Evolutionary conservation across 352 stramenopile genomes (phyloP), one percentile per base, ranked within the genome.

Genomic region (Pythium biforme): DNA sequence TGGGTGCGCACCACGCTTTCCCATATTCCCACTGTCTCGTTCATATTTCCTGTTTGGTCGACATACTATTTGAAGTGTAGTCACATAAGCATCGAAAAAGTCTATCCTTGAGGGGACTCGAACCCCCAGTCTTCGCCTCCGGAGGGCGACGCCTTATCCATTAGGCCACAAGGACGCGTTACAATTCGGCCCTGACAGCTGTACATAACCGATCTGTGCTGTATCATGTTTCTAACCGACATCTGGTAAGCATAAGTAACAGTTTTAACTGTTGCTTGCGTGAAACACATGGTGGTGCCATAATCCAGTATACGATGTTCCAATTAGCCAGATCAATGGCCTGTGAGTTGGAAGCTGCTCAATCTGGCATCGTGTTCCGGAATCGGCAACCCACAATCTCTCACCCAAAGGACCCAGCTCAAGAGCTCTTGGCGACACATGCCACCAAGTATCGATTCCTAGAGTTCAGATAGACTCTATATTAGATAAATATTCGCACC

Each of bases 111-210:
- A 83, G 67, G 76, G 76, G 76, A 83, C 76, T 86, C 74, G 76
- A 86, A 86, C 76, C 74, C 74, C 68, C 76, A 86, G 76, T 86
- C 74, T 69, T 77, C 76, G 76, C 76, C 76, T 86, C 77, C 76
- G 76, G 76, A 86, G 74, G 74, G 76, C 76, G 76, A 86, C 79
- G 76, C 76, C 76, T 85, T 85, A 85, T 85, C 76, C 76, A 85
- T 85, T 85, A 85, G 76, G 76, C 76, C 74, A 83, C 53, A 59
- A 59, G 53, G 53, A 59, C 53, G 14, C 25, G 39, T 51, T 41
- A 27, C 4, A 59, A 49, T 19, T 0, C 0, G 10, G 19, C 4
- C 6, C 5, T 12, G n/a, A n/a, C 20, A 2, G 25, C 3, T 23
- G 4, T 39, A 11, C 4, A 34, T 40, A 50, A 23, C 23, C 14